These are phyloP conservation scores for Protomyces inouyei DNA, from an alignment of 1,139 yeast genomes.

Conservation along the genomic window DNA sequence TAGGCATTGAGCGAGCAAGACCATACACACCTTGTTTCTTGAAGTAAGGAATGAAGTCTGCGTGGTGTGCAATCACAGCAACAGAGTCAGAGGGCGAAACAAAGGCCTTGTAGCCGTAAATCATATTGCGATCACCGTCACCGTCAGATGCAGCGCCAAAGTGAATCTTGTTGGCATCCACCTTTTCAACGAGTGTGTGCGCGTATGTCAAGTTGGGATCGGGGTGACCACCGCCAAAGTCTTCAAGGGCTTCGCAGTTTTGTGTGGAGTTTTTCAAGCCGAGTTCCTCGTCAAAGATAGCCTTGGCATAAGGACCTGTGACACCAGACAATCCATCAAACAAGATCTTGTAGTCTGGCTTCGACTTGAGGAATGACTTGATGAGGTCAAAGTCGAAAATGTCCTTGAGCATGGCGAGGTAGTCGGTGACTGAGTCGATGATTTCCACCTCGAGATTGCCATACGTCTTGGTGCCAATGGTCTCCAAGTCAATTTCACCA, in stretches of 20 bases:
- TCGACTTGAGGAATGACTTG: slow-evolving; percentile 58
- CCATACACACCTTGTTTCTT: slow-evolving; percentile 81
- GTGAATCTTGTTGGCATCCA: slow-evolving; percentile 71
- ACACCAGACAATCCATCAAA: slow-evolving; percentile 94
- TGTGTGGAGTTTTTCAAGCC: slow-evolving; percentile 71
- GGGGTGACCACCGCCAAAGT: slow-evolving; percentile 96
- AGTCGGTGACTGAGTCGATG: slow-evolving; percentile 75
- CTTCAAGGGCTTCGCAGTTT: slow-evolving; percentile 72
- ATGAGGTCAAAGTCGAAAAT: slow-evolving; percentile 87
- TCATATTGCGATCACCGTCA: slow-evolving; percentile 98
- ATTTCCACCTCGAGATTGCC: slow-evolving; percentile 64
- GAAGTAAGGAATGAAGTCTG: slow-evolving; percentile 78
- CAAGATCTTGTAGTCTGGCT: slow-evolving; percentile 61
- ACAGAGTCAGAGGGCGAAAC: slow-evolving; percentile 99
- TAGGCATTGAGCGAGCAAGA: slow-evolving; percentile 97
- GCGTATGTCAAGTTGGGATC: slow-evolving; percentile 98
- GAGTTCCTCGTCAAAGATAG: slow-evolving; percentile 76
- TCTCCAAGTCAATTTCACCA: slow-evolving; percentile 51
- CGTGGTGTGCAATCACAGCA: slow-evolving; percentile 91
- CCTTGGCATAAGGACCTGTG: slow-evolving; percentile 92
- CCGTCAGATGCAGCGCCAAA: slow-evolving; percentile 99
- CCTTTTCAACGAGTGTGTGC: slow-evolving; percentile 73
- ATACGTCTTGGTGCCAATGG: slow-evolving; percentile 49
- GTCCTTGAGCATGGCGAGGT: slow-evolving; percentile 69
- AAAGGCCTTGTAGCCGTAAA: slow-evolving; percentile 90